These are phyloP conservation scores for Ophiostoma pallidulum DNA, from an alignment of 2,329 filamentous ascomycete species.

Conservation along the genomic window DNA sequence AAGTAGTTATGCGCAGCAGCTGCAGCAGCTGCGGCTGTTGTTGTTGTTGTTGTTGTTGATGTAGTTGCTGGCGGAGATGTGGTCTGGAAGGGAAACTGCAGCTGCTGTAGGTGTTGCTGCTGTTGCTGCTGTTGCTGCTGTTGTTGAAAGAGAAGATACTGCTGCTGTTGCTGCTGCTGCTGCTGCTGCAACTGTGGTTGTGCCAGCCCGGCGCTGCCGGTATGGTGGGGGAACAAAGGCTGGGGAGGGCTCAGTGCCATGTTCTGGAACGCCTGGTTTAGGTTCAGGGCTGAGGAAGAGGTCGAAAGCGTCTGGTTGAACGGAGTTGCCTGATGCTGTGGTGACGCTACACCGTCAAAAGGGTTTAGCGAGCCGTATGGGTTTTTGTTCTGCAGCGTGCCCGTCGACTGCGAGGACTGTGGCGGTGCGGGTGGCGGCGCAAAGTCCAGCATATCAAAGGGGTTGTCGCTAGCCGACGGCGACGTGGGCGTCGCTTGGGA, in stretches of 20 bases:
- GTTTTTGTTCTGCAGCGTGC: slow-evolving; percentile 49
- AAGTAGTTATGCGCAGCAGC: slow-evolving; percentile 12
- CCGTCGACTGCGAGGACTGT: slow-evolving; percentile 57
- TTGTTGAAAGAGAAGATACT: slow-evolving; percentile 17
- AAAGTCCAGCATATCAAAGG: slow-evolving; percentile 60
- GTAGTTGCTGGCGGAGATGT: neutral
- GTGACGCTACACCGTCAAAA: slow-evolving; percentile 45
- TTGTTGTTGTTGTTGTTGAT: slow-evolving; percentile 21
- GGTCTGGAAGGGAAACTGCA: slow-evolving; percentile 10
- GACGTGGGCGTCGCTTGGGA: slow-evolving; percentile 18
- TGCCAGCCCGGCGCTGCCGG: slow-evolving; percentile 44
- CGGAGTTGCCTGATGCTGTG: slow-evolving; percentile 3
- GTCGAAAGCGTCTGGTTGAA: slow-evolving; percentile 22
- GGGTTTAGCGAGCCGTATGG: slow-evolving; percentile 54
- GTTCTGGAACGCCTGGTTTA: slow-evolving; percentile 65
- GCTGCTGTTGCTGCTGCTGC: slow-evolving; percentile 10
- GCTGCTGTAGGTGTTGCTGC: slow-evolving; percentile 21
- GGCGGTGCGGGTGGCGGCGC: slow-evolving; percentile 41
- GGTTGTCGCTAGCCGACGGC: slow-evolving; percentile 41
- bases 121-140: slow-evolving; percentile 33
- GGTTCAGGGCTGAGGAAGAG: slow-evolving; percentile 16
- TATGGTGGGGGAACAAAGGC: slow-evolving; percentile 62
- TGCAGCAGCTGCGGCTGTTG: slow-evolving; percentile 2
- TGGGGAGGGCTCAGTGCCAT: slow-evolving; percentile 55
- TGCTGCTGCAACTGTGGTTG: slow-evolving; percentile 21